A percentile compares a stretch with the other conserved stretches of the same genome.
Evolutionary conservation across 352 stramenopile genomes (phyloP).

Genomic region (Achlya hypogyna): DNA sequence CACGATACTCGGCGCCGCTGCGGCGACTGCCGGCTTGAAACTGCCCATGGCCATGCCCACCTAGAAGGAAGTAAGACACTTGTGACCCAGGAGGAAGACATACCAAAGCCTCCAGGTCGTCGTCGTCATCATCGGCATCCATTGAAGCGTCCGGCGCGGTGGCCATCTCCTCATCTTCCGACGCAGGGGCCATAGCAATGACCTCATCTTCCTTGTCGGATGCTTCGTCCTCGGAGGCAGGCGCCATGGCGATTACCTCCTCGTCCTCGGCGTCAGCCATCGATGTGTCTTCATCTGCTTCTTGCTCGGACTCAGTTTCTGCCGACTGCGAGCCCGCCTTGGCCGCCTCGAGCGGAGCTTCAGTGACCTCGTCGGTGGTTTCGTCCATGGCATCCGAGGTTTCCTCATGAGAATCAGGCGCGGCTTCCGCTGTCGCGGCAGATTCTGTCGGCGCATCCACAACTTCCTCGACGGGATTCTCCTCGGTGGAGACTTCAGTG

Average conservation of each 20-base stretch:
- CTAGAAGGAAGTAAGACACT: not conserved
- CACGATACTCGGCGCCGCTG: not conserved
- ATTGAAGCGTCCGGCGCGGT: not conserved
- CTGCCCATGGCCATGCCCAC: slow-evolving; percentile 9
- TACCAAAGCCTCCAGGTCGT: slow-evolving; percentile 9
- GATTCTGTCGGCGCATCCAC: not conserved
- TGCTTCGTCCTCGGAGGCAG: not conserved
- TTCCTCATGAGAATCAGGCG: not conserved
- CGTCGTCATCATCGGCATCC: slow-evolving; percentile 7
- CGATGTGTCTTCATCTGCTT: slow-evolving; percentile 2
- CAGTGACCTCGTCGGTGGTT: not conserved
- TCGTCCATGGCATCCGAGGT: not conserved
- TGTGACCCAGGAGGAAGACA: not conserved
- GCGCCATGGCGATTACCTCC: not conserved
- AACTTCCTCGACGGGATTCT: not conserved
- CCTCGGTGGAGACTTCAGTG: not conserved
- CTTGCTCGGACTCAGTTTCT: not conserved
- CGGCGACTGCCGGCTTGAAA: not conserved
- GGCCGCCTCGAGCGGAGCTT: not conserved
- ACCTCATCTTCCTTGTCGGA: not conserved
- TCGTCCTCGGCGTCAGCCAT: too few relatives aligned
- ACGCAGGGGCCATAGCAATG: not conserved
- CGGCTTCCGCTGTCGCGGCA: not conserved
- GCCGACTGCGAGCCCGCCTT: not conserved
- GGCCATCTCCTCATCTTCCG: not conserved